These are phyloP conservation scores for Fusarium abutilonis DNA, from an alignment of 2,329 filamentous ascomycete genomes.

Conservation along the genomic window DNA sequence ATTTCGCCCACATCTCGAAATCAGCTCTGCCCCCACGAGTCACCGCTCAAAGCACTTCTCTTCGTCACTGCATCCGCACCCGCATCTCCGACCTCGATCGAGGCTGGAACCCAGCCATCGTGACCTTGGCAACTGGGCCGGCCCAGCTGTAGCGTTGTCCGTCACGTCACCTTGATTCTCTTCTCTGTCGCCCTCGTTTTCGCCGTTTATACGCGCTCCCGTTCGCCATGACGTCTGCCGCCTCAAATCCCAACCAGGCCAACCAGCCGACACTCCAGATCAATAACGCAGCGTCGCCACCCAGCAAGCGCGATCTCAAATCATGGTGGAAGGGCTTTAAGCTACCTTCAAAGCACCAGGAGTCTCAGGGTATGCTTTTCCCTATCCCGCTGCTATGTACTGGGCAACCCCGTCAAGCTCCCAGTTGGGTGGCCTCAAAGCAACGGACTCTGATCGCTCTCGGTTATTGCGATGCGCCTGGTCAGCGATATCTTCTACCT, in stretches of 20 bases:
- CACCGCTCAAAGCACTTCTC: slow-evolving; percentile 30
- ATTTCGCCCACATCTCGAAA: slow-evolving; percentile 11
- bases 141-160: slow-evolving; percentile 41
- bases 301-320: slow-evolving; percentile 86
- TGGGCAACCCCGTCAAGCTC: slow-evolving; percentile 15
- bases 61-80: slow-evolving; percentile 29
- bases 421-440: slow-evolving; percentile 9
- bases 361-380: slow-evolving; percentile 60
- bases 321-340: slow-evolving; percentile 99
- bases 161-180: slow-evolving; percentile 27
- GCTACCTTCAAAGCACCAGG: slow-evolving; percentile 67
- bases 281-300: slow-evolving; percentile 70
- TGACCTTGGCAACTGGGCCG: slow-evolving; percentile 45
- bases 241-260: slow-evolving; percentile 48
- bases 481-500: not conserved
- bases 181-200: slow-evolving; percentile 15
- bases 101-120: slow-evolving; percentile 40
- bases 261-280: slow-evolving; percentile 46
- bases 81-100: slow-evolving; percentile 30
- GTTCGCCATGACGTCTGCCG: slow-evolving; percentile 51
- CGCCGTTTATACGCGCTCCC: slow-evolving; percentile 25
- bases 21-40: slow-evolving; percentile 17
- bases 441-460: not conserved
- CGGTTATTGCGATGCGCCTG: slow-evolving; percentile 11
- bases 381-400: slow-evolving; percentile 8